Base-by-base conservation (phyloP, 2,329 filamentous ascomycete species). In the Phialophora expanda region DNA sequence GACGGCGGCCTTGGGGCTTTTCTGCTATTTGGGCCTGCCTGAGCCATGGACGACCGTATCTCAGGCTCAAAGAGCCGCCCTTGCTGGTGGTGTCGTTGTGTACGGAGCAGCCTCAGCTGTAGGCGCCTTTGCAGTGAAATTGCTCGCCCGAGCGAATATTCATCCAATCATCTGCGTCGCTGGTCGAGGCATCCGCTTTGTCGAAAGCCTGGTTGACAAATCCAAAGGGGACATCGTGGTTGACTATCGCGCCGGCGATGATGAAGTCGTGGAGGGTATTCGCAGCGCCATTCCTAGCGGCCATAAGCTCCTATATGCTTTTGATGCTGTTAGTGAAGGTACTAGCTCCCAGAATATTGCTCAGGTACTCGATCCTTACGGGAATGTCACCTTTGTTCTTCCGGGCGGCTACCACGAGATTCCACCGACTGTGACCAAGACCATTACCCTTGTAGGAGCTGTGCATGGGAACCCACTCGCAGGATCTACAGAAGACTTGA, bases 141-240 rank as follows among this genome's bases (percentile, higher is more conserved):
- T 89, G 17, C 85, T 85, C 11, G 72, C 69, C 4, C 76, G 77
- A 8, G 81, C 81, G 65, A 85, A 86, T 72, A 85, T 89, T 66
- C 85, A 88, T 74, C 87, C 87, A 0, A 76, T 89, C 51, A 86
- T 90, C 68, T 83, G 81, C 66, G 79, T 89, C 7, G 86, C 87
- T 0, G 87, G 87, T 6, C 77, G 57, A 12, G 84, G 83, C 5
- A 75, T 75, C 8, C 71, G 80, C 2, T 84, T 84, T 69, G 85
- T 88, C 3, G 78, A 84, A 73, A 74, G 71, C 0, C 75, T 87
- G 34, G 81, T 89, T 62, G 83, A 87, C 71, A 74, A 20, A n/a
- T 28, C 32, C 12, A 84, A 84, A 71, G 86, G 86, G 30, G 87
- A 89, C 71, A 76, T 78, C 0, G 76, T 89, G 17, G 73, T 89